Evolutionary conservation across 1,139 yeast species (phyloP).

Genomic region (Candida tropicalis): DNA sequence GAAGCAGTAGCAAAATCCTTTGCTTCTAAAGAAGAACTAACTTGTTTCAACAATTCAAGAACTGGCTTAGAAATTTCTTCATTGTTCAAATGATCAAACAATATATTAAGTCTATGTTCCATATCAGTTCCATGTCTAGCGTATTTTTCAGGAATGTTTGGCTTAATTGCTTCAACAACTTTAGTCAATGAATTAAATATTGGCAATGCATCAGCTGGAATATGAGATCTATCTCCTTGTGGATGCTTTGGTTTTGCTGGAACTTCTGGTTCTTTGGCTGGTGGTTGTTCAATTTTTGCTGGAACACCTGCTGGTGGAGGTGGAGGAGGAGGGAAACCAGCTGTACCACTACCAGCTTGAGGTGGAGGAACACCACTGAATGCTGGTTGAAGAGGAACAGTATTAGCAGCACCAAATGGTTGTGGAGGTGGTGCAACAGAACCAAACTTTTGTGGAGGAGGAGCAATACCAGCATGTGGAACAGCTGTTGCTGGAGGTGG

Average conservation of each 20-base stretch:
- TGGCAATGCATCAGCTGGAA: constrained; percentile 59
- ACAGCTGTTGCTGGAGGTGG: constrained; percentile 31
- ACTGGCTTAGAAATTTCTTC: constrained; percentile 65
- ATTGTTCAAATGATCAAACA: constrained; percentile 81
- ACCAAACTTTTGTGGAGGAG: constrained; percentile 21
- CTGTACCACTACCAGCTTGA: constrained; percentile 2
- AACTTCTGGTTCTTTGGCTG: constrained; percentile 20
- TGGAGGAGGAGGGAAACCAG: constrained; percentile 8
- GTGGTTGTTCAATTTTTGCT: constrained; percentile 18
- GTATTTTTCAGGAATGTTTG: constrained; percentile 75
- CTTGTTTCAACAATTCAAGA: constrained; percentile 51
- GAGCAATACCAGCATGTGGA: constrained; percentile 16
- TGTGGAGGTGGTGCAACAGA: constrained; percentile 21
- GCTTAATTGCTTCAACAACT: constrained; percentile 65
- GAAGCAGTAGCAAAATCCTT: constrained; percentile 66
- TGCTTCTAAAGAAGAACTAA: constrained; percentile 53
- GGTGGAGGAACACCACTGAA: constrained; percentile 20
- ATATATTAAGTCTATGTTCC: constrained; percentile 74
- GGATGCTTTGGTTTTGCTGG: constrained; percentile 48
- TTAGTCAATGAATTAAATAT: constrained; percentile 57
- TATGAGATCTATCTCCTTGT: constrained; percentile 71
- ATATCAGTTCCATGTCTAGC: constrained; percentile 77
- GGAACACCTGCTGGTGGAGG: constrained; percentile 19
- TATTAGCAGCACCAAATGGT: constrained; percentile 13
- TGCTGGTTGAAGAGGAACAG: constrained; percentile 15